A percentile compares a stretch with the other conserved stretches of the same genome.
phyloP scores from a whole-genome alignment of 176 grass and related monocot genomes.

The Musa acuminata region DNA sequence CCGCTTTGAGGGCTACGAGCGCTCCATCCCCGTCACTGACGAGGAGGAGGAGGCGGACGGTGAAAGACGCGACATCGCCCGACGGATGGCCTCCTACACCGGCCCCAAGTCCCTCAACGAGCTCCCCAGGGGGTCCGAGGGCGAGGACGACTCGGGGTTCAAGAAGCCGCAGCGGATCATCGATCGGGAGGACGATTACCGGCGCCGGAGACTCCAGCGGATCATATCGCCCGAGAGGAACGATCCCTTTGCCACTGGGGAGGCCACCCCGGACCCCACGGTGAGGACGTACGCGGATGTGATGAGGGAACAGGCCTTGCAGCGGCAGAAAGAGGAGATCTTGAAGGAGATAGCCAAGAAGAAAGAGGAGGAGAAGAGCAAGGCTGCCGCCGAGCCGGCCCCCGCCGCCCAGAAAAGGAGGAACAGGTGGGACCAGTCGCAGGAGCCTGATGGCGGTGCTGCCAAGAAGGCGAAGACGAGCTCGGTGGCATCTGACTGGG shows the following conservation, averaged over 20 bases:
- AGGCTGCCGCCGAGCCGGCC: slow-evolving; percentile 35
- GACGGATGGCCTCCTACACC: slow-evolving; percentile 63
- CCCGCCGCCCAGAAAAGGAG: slow-evolving; percentile 44
- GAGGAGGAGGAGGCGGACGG: slow-evolving; percentile 44
- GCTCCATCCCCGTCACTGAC: slow-evolving; percentile 78
- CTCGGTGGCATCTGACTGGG: slow-evolving; percentile 56
- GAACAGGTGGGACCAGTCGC: slow-evolving; percentile 94
- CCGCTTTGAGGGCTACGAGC: slow-evolving; percentile 81
- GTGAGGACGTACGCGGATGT: slow-evolving; percentile 71
- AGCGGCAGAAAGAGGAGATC: slow-evolving; percentile 67
- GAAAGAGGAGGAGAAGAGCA: slow-evolving; percentile 80
- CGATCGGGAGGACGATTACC: slow-evolving; percentile 92
- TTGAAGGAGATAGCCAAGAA: slow-evolving; percentile 64
- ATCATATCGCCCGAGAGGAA: slow-evolving; percentile 87
- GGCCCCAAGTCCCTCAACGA: slow-evolving; percentile 48
- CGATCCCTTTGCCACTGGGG: slow-evolving; percentile 66
- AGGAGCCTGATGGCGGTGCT: slow-evolving; percentile 40
- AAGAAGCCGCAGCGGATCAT: slow-evolving; percentile 62
- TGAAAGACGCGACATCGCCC: slow-evolving; percentile 28
- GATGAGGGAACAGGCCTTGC: slow-evolving; percentile 59
- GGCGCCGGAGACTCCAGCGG: slow-evolving; percentile 49
- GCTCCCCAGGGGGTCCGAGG: slow-evolving; percentile 43
- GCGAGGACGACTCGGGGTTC: slow-evolving; percentile 44
- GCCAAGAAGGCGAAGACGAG: slow-evolving; percentile 59
- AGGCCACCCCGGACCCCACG: slow-evolving; percentile 75